Evolutionary conservation across 371 early-diverging fungal species (phyloP).

Genomic region (Apophysomyces variabilis): DNA sequence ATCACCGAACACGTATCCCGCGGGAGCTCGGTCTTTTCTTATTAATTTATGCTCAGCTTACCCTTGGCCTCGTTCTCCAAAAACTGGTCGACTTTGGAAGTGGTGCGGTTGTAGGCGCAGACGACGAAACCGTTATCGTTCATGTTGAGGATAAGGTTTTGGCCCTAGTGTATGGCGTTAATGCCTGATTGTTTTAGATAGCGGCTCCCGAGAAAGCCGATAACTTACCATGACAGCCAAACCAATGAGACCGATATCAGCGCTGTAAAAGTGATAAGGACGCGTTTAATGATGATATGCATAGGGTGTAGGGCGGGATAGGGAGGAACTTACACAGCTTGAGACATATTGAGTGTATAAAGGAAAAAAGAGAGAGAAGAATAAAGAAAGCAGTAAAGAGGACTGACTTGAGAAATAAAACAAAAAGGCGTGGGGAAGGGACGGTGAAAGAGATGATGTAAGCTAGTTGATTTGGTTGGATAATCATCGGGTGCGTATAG

Average conservation of each 20-base stretch:
- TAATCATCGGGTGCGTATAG: background rate
- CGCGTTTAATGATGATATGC: background rate
- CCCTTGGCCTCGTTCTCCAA: constrained; percentile 96
- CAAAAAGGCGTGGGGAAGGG: constrained; percentile 2
- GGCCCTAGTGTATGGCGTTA: constrained; percentile 70
- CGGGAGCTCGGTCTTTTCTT: too few relatives aligned
- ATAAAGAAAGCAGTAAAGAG: constrained; percentile 1
- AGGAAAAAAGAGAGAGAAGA: background rate
- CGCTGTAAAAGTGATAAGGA: constrained; percentile 54
- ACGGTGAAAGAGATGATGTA: background rate
- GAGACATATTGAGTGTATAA: constrained; percentile 5
- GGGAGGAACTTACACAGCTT: constrained; percentile 14
- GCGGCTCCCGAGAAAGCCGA: background rate
- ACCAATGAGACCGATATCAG: constrained; percentile 99
- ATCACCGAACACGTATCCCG: too few relatives aligned
- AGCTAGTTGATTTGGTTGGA: constrained; percentile 3
- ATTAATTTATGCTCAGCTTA: constrained; percentile 19
- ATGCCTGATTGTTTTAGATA: constrained; percentile 1
- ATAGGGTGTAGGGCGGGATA: too few relatives aligned
- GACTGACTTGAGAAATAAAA: background rate
- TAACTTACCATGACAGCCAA: constrained; percentile 97
- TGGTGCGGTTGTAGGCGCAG: constrained; percentile 98
- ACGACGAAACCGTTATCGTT: constrained; percentile 94
- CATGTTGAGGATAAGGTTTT: constrained; percentile 98
- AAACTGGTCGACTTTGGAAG: constrained; percentile 93